Evolutionary conservation across 2,329 filamentous ascomycete genomes (phyloP).

Genomic region (Akanthomyces uredinophilus): DNA sequence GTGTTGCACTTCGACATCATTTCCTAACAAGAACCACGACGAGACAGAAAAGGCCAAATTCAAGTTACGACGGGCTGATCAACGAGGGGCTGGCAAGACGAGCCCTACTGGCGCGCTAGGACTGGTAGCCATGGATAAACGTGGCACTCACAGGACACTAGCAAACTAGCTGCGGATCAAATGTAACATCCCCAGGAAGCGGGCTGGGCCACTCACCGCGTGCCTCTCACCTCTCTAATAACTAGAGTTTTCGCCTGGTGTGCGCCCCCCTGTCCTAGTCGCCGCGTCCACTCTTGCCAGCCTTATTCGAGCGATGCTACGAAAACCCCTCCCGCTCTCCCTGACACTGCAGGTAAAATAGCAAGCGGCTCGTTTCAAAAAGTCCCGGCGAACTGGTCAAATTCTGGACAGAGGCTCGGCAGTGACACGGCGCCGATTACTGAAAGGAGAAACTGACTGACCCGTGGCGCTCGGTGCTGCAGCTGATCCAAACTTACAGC

Average conservation of each 20-base stretch:
- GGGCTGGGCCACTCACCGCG: background rate
- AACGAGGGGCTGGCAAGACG: background rate
- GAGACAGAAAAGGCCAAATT: background rate
- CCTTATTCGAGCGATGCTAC: background rate
- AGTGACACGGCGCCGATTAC: background rate
- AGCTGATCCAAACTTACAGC: background rate
- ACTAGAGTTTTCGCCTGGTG: background rate
- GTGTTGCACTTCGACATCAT: background rate
- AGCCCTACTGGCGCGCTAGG: background rate
- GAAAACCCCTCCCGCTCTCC: background rate
- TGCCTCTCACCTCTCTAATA: too few species aligned
- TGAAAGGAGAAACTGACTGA: background rate
- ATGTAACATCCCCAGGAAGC: conserved; percentile 3
- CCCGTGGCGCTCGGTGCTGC: background rate
- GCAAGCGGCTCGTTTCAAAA: background rate
- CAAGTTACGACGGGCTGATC: background rate
- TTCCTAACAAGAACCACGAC: background rate
- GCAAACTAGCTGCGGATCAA: conserved; percentile 4
- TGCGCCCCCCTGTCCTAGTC: background rate
- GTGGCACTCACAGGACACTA: conserved; percentile 7
- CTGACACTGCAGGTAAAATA: too few species aligned
- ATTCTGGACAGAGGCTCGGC: background rate
- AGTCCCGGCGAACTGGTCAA: background rate
- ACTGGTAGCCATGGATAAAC: background rate
- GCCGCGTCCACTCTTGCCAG: background rate